Evolutionary conservation across 768 basidiomycete genomes (phyloP), one percentile per base, ranked within the genome.

Genomic region (Collybiopsis confluens): DNA sequence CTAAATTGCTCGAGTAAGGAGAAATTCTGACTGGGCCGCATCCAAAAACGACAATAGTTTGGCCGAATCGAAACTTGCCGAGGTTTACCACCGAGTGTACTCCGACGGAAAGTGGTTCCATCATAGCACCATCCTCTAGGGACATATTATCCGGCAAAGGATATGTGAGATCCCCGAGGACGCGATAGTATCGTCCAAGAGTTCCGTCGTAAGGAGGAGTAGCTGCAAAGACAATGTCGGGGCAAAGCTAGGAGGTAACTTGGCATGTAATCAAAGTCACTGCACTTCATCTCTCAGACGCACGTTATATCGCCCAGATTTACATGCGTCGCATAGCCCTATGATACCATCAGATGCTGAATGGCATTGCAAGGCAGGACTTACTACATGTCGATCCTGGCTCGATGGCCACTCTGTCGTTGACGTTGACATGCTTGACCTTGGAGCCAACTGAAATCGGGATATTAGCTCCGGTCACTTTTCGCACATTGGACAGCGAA

Each of bases 91-190:
- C 87, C 0, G 92, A 87, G 68, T 98, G 95, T 11, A 97, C 80
- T 3, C 84, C 96, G 23, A 98, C 96, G 21, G 95, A 85, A 37
- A 98, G 81, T 4, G 96, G 96, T 68, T 98, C 96, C 74, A 97
- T 93, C 90, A 98, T 89, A 5, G 96, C 94, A 28, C 95, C 96
- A 65, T 98, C 94, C 68, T 96, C 95, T 13, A 96, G 80, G 18
- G 86, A 81, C 45, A 98, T 82, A 63, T 83, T 76, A n/a, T 86
- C 80, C 2, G 93, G 93, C 11, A 98, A 82, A 36, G 73, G 77
- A 68, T 92, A 93, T 50, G 85, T 87, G 21, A 97, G 78, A 67
- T 97, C 90, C 23, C 83, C 84, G 15, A 94, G 92, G 53, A 96
- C 75, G 50, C 79, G 81, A 70, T 96, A 98, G 74, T 88, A 96